phyloP scores from a whole-genome alignment of 2,329 filamentous ascomycete genomes.

The Penicillium sclerotigenum region DNA sequence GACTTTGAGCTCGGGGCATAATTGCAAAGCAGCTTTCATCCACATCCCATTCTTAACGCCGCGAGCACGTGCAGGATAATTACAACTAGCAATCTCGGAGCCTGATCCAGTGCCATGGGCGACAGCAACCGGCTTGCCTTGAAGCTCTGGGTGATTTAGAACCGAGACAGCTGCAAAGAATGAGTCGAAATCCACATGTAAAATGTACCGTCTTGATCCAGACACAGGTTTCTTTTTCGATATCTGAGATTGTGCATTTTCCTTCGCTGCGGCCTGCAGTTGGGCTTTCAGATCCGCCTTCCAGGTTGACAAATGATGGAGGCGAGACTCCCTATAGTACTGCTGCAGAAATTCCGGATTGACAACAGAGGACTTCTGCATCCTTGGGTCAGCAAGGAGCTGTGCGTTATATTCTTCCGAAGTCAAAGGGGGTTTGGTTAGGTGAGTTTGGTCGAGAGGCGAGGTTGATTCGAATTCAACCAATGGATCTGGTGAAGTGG shows the following conservation, averaged over 20 bases:
- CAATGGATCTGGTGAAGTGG: background rate
- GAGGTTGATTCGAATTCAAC: background rate
- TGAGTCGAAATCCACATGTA: slow-evolving; percentile 97
- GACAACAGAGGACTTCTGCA: slow-evolving; percentile 83
- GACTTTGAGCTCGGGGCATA: slow-evolving; percentile 82
- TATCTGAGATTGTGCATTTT: slow-evolving; percentile 55
- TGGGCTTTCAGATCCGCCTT: slow-evolving; percentile 90
- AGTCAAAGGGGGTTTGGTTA: slow-evolving; percentile 56
- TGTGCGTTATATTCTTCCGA: slow-evolving; percentile 90
- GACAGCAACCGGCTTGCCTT: slow-evolving; percentile 78
- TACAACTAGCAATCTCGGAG: slow-evolving; percentile 96
- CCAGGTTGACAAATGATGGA: slow-evolving; percentile 95
- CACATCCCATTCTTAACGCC: slow-evolving; percentile 98
- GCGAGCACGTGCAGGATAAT: slow-evolving; percentile 81
- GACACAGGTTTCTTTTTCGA: slow-evolving; percentile 53
- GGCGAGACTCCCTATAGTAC: slow-evolving; percentile 88
- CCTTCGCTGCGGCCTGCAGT: slow-evolving; percentile 74
- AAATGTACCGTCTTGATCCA: slow-evolving; percentile 72
- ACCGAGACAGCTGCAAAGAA: slow-evolving; percentile 95
- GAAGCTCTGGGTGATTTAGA: slow-evolving; percentile 70
- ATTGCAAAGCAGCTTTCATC: slow-evolving; percentile 85
- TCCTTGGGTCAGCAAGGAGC: slow-evolving; percentile 76
- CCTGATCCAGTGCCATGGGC: slow-evolving; percentile 81
- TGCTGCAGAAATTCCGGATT: slow-evolving; percentile 93
- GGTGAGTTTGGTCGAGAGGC: slow-evolving; percentile 8